phyloP scores from a whole-genome alignment of 2,329 filamentous ascomycete species.

The Aaosphaeria pasadenensis region DNA sequence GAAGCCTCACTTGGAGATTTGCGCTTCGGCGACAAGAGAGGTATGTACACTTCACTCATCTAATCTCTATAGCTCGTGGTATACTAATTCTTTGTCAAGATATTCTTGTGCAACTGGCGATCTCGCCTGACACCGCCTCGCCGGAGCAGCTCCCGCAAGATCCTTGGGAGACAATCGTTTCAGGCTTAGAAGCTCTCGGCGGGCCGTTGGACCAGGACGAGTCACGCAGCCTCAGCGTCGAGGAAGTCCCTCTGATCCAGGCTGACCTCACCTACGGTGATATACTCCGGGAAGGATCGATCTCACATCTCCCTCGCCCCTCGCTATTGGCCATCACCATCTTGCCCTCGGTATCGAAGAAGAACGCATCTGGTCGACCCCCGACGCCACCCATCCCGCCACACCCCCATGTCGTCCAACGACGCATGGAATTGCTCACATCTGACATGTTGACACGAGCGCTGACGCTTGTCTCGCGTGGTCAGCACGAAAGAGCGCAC shows the following conservation, averaged over 20 bases:
- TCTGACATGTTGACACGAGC: slow-evolving; percentile 97
- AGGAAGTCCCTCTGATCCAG: slow-evolving; percentile 92
- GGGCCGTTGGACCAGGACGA: slow-evolving; percentile 85
- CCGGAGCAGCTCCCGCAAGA: slow-evolving; percentile 89
- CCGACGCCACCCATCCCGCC: slow-evolving; percentile 77
- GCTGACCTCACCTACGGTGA: slow-evolving; percentile 93
- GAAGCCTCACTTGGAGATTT: slow-evolving; percentile 90
- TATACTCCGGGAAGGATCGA: slow-evolving; percentile 81
- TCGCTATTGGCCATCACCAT: slow-evolving; percentile 94
- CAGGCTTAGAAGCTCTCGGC: slow-evolving; percentile 87
- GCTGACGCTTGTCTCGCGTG: slow-evolving; percentile 82
- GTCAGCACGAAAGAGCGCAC: slow-evolving; percentile 89
- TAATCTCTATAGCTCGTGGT: slow-evolving; percentile 6
- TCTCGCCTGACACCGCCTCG: slow-evolving; percentile 77
- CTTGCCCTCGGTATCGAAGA: slow-evolving; percentile 67
- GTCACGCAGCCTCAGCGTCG: slow-evolving; percentile 77
- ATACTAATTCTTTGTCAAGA: slow-evolving; percentile 48
- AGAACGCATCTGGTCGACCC: slow-evolving; percentile 54
- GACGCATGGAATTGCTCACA: slow-evolving; percentile 94
- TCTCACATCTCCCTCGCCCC: slow-evolving; percentile 82
- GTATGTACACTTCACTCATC: slow-evolving; percentile 25
- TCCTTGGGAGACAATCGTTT: slow-evolving; percentile 96
- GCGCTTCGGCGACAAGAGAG: slow-evolving; percentile 87
- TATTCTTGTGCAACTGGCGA: slow-evolving; percentile 89
- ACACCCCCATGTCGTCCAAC: slow-evolving; percentile 90